Base-by-base conservation (phyloP, 192 early-diverging fungal species). In the Globomyces pollinis-pini region DNA sequence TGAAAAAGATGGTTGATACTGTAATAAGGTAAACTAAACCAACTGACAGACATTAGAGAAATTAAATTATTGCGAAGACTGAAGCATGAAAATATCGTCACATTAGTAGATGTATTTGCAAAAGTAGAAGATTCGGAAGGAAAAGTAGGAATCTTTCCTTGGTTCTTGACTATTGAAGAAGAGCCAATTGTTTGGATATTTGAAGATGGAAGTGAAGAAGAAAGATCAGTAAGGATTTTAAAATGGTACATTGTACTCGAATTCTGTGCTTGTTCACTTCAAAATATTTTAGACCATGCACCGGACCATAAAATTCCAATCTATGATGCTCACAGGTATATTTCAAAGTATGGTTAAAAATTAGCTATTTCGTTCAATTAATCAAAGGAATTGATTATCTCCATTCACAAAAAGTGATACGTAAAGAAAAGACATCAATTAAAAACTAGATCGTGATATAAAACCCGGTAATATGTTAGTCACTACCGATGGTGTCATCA, bases 211-310 rank as follows among this genome's bases (percentile, higher is more conserved):
- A 55, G 69, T 9, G 73, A 65, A 26, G 47, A 60, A 26, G 66
- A 71, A 26, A 61, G 63, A 20, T 35, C 65, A 41, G 71, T 78
- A 9, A 44, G 53, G 20, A 68, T 80, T 0, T 43, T 72, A 26
- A 81, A 80, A 57, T 75, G 75, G 75, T 83, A 83, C 59, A 57
- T 82, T 28, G 54, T 80, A 7, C 70, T 80, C 64, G 80, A 83
- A 60, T 80, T 73, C 50, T 83, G 80, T 57, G 75, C 78, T 3
- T 81, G 75, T 43, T 73, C 73, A 5, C 41, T 83, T 55, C 80
- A 83, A 56, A 66, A 64, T 0, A 53, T 83, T 31, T 51, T 83
- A 31, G 80, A 83, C 36, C 71, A 73, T 42, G 59, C 64, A 28
- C 64, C 63, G 21, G 64, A 44, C 1, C 38, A 66, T 16, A 59